These are phyloP conservation scores for Claviceps fusiformis DNA, from an alignment of 2,329 filamentous ascomycete genomes.

Conservation along the genomic window DNA sequence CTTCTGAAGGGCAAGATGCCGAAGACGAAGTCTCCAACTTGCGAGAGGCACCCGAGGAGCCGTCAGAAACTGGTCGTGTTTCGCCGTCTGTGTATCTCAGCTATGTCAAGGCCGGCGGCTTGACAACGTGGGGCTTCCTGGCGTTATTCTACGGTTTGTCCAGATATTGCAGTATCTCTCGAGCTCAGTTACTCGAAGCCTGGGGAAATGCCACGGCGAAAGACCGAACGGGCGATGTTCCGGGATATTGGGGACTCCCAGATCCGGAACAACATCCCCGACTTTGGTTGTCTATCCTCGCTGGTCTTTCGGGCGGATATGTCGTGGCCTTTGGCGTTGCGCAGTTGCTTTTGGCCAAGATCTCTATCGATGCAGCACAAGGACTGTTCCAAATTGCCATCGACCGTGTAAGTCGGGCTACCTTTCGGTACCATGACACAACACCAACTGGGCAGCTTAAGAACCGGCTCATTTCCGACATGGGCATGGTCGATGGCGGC, in stretches of 20 bases:
- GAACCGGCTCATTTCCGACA: conserved; percentile 84
- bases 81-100: conserved; percentile 66
- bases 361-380: conserved; percentile 67
- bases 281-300: conserved; percentile 63
- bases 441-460: conserved; percentile 82
- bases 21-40: conserved; percentile 7
- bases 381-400: conserved; percentile 62
- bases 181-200: conserved; percentile 71
- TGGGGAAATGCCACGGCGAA: conserved; percentile 54
- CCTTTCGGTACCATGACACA: conserved; percentile 82
- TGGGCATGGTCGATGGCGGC: conserved; percentile 79
- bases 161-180: conserved; percentile 49
- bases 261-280: conserved; percentile 51
- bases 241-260: conserved; percentile 31
- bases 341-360: conserved; percentile 56
- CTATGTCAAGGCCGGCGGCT: conserved; percentile 69
- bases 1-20: conserved; percentile 19
- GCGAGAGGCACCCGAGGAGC: conserved; percentile 20
- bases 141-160: conserved; percentile 49
- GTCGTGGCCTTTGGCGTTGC: conserved; percentile 46
- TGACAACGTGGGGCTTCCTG: conserved; percentile 58
- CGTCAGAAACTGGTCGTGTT: conserved; percentile 50
- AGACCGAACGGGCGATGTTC: background rate
- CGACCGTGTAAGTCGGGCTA: conserved; percentile 60
- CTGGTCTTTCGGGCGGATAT: conserved; percentile 48